These are phyloP conservation scores for Arabidopsis hybrid DNA, from an alignment of 441 rosid species.

Conservation along the genomic window DNA sequence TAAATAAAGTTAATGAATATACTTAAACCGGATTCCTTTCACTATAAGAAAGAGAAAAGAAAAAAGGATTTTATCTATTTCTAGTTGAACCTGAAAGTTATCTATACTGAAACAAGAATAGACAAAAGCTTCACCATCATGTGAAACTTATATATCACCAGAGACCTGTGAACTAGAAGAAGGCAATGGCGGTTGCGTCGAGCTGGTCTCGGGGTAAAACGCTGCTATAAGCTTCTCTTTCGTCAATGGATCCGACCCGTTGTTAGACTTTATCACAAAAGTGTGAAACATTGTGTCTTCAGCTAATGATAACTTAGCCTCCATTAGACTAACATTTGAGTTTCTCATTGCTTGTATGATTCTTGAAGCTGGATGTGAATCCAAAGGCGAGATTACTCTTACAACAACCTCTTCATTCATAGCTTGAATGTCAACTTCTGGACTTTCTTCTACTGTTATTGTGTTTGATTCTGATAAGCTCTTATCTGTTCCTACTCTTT, in stretches of 20 bases:
- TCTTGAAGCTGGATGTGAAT: conserved; percentile 79
- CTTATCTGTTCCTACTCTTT: conserved; percentile 59
- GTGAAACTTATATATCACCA: conserved; percentile 23
- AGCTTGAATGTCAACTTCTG: conserved; percentile 68
- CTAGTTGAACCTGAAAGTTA: conserved; percentile 1
- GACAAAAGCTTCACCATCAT: conserved; percentile 11
- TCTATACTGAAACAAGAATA: conserved; percentile 2
- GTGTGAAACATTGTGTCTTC: conserved; percentile 71
- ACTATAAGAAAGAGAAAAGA: conserved; percentile 23
- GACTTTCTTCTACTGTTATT: conserved; percentile 43
- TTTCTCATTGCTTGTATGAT: conserved; percentile 76
- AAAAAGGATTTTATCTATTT: conserved; percentile 29
- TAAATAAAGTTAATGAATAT: conserved; percentile 20
- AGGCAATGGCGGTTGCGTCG: conserved; percentile 56
- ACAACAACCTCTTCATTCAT: conserved; percentile 67
- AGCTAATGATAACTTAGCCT: conserved; percentile 67
- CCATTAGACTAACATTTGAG: conserved; percentile 61
- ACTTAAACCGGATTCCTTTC: conserved; percentile 35
- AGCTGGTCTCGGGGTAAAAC: conserved; percentile 53
- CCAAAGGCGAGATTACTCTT: conserved; percentile 71
- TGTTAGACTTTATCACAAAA: conserved; percentile 71
- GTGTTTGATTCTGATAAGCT: conserved; percentile 48
- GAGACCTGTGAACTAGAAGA: conserved; percentile 54
- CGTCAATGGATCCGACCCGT: conserved; percentile 70
- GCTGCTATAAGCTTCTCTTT: conserved; percentile 82